These are phyloP conservation scores for Alternaria arbusti DNA, from an alignment of 2,329 filamentous ascomycete genomes.

Conservation along the genomic window DNA sequence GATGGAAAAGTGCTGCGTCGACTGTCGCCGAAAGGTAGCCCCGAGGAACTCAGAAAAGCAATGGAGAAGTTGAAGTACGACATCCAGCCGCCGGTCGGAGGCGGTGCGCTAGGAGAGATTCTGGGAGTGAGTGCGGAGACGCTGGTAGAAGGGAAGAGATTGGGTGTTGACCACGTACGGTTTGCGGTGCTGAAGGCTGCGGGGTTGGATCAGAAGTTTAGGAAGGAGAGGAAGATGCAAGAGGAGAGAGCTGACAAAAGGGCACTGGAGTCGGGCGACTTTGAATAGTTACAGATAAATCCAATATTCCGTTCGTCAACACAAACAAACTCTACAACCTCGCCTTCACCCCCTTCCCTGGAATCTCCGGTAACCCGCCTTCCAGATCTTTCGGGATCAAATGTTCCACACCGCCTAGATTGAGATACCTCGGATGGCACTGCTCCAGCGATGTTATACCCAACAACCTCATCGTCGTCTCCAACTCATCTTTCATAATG, in stretches of 20 bases:
- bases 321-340: not conserved
- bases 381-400: conserved; percentile 10
- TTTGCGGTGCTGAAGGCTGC: conserved; percentile 69
- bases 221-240: not conserved
- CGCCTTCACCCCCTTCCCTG: not conserved
- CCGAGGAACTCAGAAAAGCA: conserved; percentile 51
- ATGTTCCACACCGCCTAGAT: conserved; percentile 45
- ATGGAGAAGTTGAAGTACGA: conserved; percentile 47
- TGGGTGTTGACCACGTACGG: conserved; percentile 68
- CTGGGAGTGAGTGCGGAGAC: conserved; percentile 64
- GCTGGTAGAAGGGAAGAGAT: conserved; percentile 53
- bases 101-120: conserved; percentile 62
- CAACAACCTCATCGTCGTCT: conserved; percentile 63
- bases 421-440: conserved; percentile 64
- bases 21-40: conserved; percentile 42
- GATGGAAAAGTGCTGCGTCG: conserved; percentile 17
- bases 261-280: not conserved
- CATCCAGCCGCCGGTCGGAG: conserved; percentile 42
- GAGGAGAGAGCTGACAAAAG: not conserved
- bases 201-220: conserved; percentile 19
- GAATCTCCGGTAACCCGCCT: not conserved
- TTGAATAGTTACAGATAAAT: not conserved
- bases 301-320: not conserved
- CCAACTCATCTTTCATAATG: conserved; percentile 27
- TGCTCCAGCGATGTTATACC: conserved; percentile 65